Evolutionary conservation across 352 stramenopile genomes (phyloP).

Genomic region (Hyaloperonospora brassicae): DNA sequence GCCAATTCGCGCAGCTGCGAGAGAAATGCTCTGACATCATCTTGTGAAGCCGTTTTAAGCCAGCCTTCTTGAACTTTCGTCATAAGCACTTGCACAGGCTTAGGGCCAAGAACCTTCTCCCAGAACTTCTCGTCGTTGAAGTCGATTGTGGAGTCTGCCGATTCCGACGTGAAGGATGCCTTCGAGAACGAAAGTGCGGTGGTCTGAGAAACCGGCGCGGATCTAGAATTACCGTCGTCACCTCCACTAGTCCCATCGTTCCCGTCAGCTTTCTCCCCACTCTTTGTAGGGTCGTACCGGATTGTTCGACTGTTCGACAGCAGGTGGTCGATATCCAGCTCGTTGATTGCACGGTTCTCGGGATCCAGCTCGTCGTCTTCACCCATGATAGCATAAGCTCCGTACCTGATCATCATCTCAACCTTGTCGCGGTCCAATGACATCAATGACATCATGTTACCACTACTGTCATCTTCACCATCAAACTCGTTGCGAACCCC

Average conservation of each 20-base stretch:
- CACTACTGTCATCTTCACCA: slow-evolving; percentile 89
- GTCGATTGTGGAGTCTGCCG: slow-evolving; percentile 82
- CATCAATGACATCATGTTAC: slow-evolving; percentile 89
- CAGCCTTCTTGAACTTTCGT: slow-evolving; percentile 83
- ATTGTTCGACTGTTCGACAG: slow-evolving; percentile 82
- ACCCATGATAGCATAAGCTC: slow-evolving; percentile 95
- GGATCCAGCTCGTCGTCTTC: slow-evolving; percentile 92
- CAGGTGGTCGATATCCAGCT: slow-evolving; percentile 85
- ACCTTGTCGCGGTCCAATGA: slow-evolving; percentile 96
- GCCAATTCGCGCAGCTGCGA: slow-evolving; percentile 67
- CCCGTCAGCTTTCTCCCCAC: slow-evolving; percentile 31
- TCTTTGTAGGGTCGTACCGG: slow-evolving; percentile 71
- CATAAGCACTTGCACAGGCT: slow-evolving; percentile 81
- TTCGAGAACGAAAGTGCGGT: slow-evolving; percentile 84
- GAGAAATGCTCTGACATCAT: slow-evolving; percentile 81
- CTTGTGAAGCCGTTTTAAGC: slow-evolving; percentile 57
- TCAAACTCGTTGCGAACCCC: slow-evolving; percentile 90
- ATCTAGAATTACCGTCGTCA: slow-evolving; percentile 31
- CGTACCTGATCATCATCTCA: slow-evolving; percentile 95
- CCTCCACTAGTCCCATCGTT: slow-evolving; percentile 35
- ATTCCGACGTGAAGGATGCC: slow-evolving; percentile 80
- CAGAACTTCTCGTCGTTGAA: slow-evolving; percentile 89
- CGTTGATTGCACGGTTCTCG: slow-evolving; percentile 84
- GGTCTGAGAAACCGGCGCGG: slow-evolving; percentile 36
- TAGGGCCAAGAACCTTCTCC: slow-evolving; percentile 85